Percentiles rank a stretch among this genome's conserved stretches.
Conservation (phyloP, 345 rosid species). For the Luvunga scandens region DNA sequence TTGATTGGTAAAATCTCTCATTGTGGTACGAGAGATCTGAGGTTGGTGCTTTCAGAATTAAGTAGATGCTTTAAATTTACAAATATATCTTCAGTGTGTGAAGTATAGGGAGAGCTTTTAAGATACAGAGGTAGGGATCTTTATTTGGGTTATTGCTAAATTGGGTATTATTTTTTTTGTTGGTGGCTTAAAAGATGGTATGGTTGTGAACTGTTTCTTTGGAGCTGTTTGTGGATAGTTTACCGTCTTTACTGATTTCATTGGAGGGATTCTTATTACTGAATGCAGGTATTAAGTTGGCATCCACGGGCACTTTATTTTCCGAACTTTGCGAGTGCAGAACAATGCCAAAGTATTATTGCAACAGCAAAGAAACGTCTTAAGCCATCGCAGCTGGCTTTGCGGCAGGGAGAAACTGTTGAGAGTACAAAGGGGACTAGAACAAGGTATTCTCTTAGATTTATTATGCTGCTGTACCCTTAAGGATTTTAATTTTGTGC, state of each 20-base stretch:
- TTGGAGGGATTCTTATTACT: neutral
- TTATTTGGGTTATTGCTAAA: neutral
- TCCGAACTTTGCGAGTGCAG: slow-evolving; percentile 59
- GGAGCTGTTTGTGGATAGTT: neutral
- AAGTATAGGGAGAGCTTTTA: neutral
- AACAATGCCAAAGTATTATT: slow-evolving; percentile 56
- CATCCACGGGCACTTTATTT: slow-evolving; percentile 70
- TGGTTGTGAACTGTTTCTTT: neutral
- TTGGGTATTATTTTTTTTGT: neutral
- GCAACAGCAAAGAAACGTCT: slow-evolving; percentile 48
- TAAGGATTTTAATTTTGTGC: neutral
- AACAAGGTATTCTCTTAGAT: slow-evolving; percentile 45
- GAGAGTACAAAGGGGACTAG: slow-evolving; percentile 71
- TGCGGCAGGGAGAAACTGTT: slow-evolving; percentile 65
- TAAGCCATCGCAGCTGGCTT: slow-evolving; percentile 63
- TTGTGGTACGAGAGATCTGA: neutral
- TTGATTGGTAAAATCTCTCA: neutral
- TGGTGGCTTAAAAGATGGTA: neutral
- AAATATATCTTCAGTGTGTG: neutral
- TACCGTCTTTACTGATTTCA: neutral
- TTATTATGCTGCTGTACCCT: neutral
- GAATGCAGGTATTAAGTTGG: slow-evolving; percentile 67
- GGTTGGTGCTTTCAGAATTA: neutral
- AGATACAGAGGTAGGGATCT: neutral
- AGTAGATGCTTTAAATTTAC: neutral